Conservation (phyloP, 176 grass and related monocot species). For the Eragrostis curvula region DNA sequence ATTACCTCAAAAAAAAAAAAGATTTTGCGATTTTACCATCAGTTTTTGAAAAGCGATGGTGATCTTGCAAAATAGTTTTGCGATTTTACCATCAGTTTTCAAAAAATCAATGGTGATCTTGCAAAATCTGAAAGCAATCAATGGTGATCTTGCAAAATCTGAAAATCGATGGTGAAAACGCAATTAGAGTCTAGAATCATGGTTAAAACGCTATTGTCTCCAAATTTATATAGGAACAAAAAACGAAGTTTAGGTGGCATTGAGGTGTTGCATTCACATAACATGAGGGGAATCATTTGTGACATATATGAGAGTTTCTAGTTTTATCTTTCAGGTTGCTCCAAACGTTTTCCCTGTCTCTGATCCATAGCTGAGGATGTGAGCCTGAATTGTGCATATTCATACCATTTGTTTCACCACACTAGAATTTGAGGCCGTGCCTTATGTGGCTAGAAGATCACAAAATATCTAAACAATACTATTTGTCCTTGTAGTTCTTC, state of each 20-base stretch:
- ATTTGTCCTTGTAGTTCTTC: not conserved
- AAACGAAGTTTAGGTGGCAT: not conserved
- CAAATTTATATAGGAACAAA: not conserved
- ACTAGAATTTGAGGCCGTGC: not conserved
- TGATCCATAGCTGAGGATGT: not conserved
- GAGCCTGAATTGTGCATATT: not conserved
- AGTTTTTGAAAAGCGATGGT: no score
- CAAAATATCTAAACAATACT: not conserved
- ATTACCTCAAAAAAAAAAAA: no score
- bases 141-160: no score
- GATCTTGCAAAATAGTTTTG: no score
- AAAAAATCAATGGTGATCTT: no score
- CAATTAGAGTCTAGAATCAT: no score
- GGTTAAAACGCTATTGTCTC: no score
- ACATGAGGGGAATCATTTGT: not conserved
- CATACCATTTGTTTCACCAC: not conserved
- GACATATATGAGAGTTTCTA: not conserved
- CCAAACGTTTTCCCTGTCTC: not conserved
- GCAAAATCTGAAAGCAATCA: no score
- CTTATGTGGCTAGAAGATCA: not conserved
- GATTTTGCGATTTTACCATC: no score
- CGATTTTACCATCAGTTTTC: no score
- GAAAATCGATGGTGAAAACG: no score
- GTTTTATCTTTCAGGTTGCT: conserved; percentile 14
- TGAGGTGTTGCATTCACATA: not conserved